Evolutionary conservation across 768 basidiomycete genomes (phyloP), one percentile per base, ranked within the genome.

Genomic region (Imleria badia): DNA sequence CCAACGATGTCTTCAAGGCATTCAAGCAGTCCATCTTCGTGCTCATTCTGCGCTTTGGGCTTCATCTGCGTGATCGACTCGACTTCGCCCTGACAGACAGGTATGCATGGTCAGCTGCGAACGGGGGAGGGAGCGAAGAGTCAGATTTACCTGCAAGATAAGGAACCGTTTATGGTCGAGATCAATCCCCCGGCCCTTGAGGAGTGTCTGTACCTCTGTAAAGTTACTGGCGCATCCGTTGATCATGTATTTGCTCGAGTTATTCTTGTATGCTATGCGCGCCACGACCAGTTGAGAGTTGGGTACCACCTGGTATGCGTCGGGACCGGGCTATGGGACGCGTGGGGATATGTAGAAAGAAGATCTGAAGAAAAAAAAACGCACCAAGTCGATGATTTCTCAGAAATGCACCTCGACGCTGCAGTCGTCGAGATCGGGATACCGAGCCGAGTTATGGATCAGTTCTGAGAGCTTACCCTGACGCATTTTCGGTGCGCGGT

Each of bases 31-130:
- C 97, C 97, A 51, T 98, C 96, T 61, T 98, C 96, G 61, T 96
- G 94, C 66, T 98, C 94, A 1, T 83, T 86, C 6, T 83, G 80
- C 0, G 90, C 95, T 72, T 98, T 99, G 7, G 97, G 91, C 68
- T 97, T 98, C 97, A 98, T 98, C 68, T 94, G 94, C 2, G 97
- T 94, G 55, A 98, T 98, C 3, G 92, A 95, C 66, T 99, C 97
- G 51, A 98, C 97, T 72, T 99, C 97, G 5, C 96, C 96, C 91
- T 98, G 54, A 11, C 2, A 15, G 10, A 35, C 3, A 9, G 34
- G 12, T n/a, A n/a, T 1, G 1, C 3, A 1, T 42, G 36, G 45
- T 49, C 58, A 58, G 34, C n/a, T n/a, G n/a, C 44, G 51, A 30
- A 42, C 23, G 22, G 13, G 41, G 49, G 20, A 20, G 29, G 17